A percentile compares a stretch with the other conserved stretches of the same genome.
Conservation (phyloP, 257 asterid genomes). For the Avicennia marina region DNA sequence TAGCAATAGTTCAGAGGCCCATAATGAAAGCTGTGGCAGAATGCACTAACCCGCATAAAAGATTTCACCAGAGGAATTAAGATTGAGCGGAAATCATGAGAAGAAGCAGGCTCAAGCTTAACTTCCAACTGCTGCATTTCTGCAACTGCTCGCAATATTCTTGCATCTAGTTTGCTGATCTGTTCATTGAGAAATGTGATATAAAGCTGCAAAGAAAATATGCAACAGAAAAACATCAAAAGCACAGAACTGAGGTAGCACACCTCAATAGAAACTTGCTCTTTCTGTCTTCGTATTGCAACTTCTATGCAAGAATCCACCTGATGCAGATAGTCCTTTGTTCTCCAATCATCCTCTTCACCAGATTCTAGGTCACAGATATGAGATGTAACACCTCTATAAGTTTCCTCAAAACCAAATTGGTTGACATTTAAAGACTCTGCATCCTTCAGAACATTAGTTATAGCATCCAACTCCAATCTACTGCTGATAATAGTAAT, state of each 20-base stretch:
- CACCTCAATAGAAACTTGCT: slow-evolving; percentile 87
- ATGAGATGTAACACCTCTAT: slow-evolving; percentile 59
- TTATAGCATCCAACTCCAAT: slow-evolving; percentile 80
- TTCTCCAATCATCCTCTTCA: slow-evolving; percentile 78
- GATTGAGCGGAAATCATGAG: slow-evolving; percentile 63
- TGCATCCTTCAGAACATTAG: slow-evolving; percentile 83
- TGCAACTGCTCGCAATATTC: slow-evolving; percentile 59
- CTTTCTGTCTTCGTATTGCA: slow-evolving; percentile 91
- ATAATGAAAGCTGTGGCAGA: background rate
- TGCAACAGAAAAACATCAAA: background rate
- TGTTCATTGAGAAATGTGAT: slow-evolving; percentile 43
- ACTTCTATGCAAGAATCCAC: slow-evolving; percentile 85
- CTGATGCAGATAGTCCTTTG: slow-evolving; percentile 70
- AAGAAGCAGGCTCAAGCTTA: slow-evolving; percentile 64
- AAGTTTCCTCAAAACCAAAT: slow-evolving; percentile 76
- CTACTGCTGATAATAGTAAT: slow-evolving; percentile 41
- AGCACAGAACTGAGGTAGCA: slow-evolving; percentile 22
- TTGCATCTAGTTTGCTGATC: slow-evolving; percentile 90
- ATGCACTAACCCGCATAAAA: slow-evolving; percentile 64
- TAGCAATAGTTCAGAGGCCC: slow-evolving; percentile 6
- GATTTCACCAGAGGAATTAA: slow-evolving; percentile 80
- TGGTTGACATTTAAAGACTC: slow-evolving; percentile 73
- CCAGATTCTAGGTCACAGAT: slow-evolving; percentile 78
- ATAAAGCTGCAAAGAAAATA: slow-evolving; percentile 12
- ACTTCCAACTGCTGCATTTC: slow-evolving; percentile 73